These are phyloP conservation scores for Aureobasidium sp. DNA, from an alignment of 2,329 filamentous ascomycete species.

Conservation along the genomic window DNA sequence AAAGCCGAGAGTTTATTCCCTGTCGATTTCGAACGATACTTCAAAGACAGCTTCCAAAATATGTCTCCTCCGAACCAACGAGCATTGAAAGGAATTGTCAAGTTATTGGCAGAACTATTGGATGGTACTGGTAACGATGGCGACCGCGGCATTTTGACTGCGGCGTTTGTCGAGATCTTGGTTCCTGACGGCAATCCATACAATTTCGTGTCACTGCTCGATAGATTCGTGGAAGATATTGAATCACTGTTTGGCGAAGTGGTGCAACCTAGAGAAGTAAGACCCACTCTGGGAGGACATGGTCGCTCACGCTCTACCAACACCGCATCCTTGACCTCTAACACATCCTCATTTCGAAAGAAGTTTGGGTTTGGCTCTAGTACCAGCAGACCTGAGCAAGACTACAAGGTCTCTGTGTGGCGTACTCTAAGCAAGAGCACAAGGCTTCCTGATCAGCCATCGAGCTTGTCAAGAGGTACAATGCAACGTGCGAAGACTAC, in stretches of 20 bases:
- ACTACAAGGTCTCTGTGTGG: constrained; percentile 72
- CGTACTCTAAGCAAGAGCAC: constrained; percentile 78
- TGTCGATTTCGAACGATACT: constrained; percentile 60
- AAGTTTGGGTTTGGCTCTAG: constrained; percentile 79
- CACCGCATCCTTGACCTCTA: constrained; percentile 72
- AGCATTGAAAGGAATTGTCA: constrained; percentile 76
- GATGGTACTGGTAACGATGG: constrained; percentile 88
- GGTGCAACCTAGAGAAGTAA: constrained; percentile 13
- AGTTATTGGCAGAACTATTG: constrained; percentile 76
- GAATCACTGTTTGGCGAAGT: constrained; percentile 76
- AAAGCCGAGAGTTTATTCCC: constrained; percentile 56
- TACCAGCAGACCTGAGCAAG: constrained; percentile 65
- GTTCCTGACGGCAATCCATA: constrained; percentile 70
- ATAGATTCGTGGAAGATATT: constrained; percentile 82
- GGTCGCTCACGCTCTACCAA: constrained; percentile 55
- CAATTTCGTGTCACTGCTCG: constrained; percentile 79
- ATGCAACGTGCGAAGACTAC: constrained; percentile 69
- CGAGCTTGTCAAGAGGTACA: constrained; percentile 59
- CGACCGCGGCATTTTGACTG: constrained; percentile 78
- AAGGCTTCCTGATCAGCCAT: constrained; percentile 53
- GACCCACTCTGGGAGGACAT: constrained; percentile 19
- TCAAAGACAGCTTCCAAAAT: constrained; percentile 45
- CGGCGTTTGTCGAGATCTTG: constrained; percentile 81
- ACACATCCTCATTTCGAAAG: constrained; percentile 74
- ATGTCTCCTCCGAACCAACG: constrained; percentile 57